Percentiles rank a stretch among this genome's conserved stretches.
Conservation (phyloP, 768 basidiomycete species). For the Obba rivulosa region DNA sequence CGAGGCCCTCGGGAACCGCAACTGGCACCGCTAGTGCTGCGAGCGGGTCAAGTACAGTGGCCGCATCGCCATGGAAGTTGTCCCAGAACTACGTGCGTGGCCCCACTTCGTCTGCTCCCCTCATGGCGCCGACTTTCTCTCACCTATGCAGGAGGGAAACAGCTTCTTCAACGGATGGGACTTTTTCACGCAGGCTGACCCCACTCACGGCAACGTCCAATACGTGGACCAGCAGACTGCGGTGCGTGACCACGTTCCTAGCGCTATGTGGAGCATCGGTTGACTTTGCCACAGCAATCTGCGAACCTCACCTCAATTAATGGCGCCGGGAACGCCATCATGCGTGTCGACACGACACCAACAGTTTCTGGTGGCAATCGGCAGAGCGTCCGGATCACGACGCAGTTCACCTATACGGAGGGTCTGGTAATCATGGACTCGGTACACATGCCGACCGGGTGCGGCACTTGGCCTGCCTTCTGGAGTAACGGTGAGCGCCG, state of each 20-base stretch:
- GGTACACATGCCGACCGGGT: conserved; percentile 85
- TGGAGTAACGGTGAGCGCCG: conserved; percentile 31
- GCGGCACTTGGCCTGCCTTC: conserved; percentile 74
- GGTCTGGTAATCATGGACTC: conserved; percentile 79
- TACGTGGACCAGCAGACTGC: conserved; percentile 62
- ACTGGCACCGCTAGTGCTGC: conserved; percentile 7
- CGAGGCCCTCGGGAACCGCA: conserved; percentile 10
- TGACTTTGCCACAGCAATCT: conserved; percentile 33
- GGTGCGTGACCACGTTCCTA: conserved; percentile 30
- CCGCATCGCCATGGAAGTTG: conserved; percentile 37
- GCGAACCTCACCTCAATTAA: conserved; percentile 66
- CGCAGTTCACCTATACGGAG: conserved; percentile 51
- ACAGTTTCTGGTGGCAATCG: conserved; percentile 53
- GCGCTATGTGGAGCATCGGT: conserved; percentile 1
- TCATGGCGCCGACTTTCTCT: not conserved
- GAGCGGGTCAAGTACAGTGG: conserved; percentile 6
- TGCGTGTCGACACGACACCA: conserved; percentile 85
- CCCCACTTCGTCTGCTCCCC: not conserved
- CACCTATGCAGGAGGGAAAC: conserved; percentile 43
- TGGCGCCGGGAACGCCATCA: conserved; percentile 67
- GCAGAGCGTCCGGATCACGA: conserved; percentile 74
- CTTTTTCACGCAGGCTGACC: conserved; percentile 66
- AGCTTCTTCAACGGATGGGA: conserved; percentile 82
- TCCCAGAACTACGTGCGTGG: conserved; percentile 50
- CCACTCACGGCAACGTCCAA: conserved; percentile 69